phyloP scores from a whole-genome alignment of 768 basidiomycete genomes.

The Leucosporidium scottii region DNA sequence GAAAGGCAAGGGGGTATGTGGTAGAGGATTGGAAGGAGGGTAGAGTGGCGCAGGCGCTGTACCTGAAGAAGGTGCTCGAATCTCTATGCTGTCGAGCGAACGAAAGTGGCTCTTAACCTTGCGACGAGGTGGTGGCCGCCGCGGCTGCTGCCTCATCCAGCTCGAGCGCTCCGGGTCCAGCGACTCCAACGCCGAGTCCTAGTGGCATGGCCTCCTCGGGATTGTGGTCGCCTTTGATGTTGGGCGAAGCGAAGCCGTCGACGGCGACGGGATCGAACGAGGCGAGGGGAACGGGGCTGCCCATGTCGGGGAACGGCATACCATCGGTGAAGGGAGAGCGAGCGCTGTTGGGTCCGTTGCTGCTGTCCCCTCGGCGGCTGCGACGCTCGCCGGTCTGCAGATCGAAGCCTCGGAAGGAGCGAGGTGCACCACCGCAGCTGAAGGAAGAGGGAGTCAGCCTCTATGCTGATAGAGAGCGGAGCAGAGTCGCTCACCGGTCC shows the following conservation, averaged over 20 bases:
- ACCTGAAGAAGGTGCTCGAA: no score
- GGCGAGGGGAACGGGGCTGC: neutral
- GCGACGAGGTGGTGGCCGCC: no score
- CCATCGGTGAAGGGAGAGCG: slow-evolving; percentile 17
- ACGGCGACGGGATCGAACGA: neutral
- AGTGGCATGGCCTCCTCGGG: neutral
- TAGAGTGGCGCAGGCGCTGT: no score
- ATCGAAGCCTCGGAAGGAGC: slow-evolving; percentile 30
- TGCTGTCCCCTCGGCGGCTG: slow-evolving; percentile 6
- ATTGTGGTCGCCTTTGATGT: neutral
- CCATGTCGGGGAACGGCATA: neutral
- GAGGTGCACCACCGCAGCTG: slow-evolving; percentile 25
- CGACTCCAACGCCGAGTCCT: neutral
- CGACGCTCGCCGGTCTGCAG: slow-evolving; percentile 5
- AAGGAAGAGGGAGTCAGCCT: neutral
- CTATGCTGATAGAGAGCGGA: neutral
- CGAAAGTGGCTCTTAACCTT: no score
- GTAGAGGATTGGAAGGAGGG: no score
- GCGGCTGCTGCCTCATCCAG: slow-evolving; percentile 17
- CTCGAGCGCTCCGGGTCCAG: slow-evolving; percentile 22
- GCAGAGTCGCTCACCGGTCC: slow-evolving; percentile 12
- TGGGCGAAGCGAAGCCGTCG: neutral
- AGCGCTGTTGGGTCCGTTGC: slow-evolving; percentile 13
- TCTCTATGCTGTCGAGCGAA: no score
- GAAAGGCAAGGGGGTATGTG: no score